Evolutionary conservation across 768 basidiomycete species (phyloP), one percentile per base, ranked within the genome.

Genomic region (Infundibulicybe gibba): DNA sequence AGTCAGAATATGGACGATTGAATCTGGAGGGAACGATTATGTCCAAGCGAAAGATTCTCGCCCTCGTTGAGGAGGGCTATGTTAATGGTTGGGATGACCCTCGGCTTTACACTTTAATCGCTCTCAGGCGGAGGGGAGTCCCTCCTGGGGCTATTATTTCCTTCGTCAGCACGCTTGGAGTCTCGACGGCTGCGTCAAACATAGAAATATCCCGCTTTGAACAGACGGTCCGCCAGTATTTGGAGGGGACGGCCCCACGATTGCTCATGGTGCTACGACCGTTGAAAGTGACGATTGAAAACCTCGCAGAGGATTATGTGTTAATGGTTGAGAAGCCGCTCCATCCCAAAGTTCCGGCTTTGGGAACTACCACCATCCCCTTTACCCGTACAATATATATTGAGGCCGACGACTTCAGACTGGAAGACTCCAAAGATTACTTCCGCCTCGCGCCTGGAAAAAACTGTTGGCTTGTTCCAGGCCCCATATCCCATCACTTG

Each of bases 51-150:
- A 98, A 97, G 65, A 90, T 99, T 57, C 72, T 86, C 48, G 79
- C 84, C 42, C 81, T 99, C 8, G 97, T 99, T 40, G 81, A 87
- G 40, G 83, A 88, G 53, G 79, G 80, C 5, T 79, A 90, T 56
- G 95, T 99, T 41, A 76, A 67, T 32, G 95, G 88, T 14, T 99
- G 97, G 97, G 94, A 98, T 59, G 97, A 99, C 59, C 97, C 97
- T 25, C 87, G 97, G 13, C 78, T 99, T 41, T 95, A 97, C 68
- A 98, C 97, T 1, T 83, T 98, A 49, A 94, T 97, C 57, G 94
- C 95, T 3, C 80, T 98, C 37, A 87, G 95, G 44, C 81, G 97
- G 49, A 87, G 97, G 32, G 97, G 97, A 43, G 81, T 98, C 16
- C 97, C 97, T n/a, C 95, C 97, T 9, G 91, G 90, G 31, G 97